Conservation (phyloP, 2,329 filamentous ascomycete species). For the Phoma herbarum region DNA sequence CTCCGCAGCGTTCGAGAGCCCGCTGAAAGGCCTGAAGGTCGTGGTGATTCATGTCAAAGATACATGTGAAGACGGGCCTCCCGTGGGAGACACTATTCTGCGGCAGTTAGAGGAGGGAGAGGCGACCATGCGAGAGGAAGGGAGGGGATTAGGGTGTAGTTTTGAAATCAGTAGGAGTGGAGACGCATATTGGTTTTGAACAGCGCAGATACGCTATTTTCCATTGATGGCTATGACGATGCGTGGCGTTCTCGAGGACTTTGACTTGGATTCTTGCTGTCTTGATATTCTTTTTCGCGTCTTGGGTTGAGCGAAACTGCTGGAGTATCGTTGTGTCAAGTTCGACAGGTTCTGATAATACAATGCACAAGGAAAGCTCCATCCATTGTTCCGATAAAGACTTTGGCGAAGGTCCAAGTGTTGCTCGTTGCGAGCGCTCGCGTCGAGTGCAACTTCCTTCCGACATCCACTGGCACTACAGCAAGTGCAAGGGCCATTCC, state of each 20-base stretch:
- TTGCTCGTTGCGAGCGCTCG: conserved; percentile 6
- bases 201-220: background rate
- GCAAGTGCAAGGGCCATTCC: background rate
- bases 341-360: background rate
- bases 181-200: conserved; percentile 62
- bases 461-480: background rate
- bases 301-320: background rate
- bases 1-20: conserved; percentile 47
- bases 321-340: background rate
- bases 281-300: background rate
- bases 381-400: no score
- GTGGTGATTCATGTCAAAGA: conserved; percentile 97
- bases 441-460: background rate
- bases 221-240: background rate
- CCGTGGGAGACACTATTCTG: conserved; percentile 72
- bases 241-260: background rate
- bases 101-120: conserved; percentile 74
- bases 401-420: no score
- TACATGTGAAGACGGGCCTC: conserved; percentile 74
- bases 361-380: background rate
- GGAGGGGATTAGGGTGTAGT: conserved; percentile 75
- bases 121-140: conserved; percentile 52
- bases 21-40: conserved; percentile 77
- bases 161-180: conserved; percentile 77
- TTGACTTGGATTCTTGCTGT: background rate